These are phyloP conservation scores for Pichia sp. DNA, from an alignment of 1,139 yeast species.

Conservation along the genomic window DNA sequence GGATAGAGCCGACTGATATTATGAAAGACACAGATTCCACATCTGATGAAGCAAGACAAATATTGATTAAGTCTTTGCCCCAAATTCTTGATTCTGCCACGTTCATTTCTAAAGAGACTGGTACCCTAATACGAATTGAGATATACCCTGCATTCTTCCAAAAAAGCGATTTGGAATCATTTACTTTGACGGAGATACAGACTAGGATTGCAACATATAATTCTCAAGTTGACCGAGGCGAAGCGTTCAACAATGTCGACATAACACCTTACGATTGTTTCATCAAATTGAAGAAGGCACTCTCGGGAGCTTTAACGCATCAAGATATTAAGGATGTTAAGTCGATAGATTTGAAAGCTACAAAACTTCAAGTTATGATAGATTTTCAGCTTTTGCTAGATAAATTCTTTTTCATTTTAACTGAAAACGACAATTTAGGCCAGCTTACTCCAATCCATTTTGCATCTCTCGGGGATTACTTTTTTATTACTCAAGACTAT, in stretches of 20 bases:
- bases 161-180: slow-evolving; percentile 35
- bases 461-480: slow-evolving; percentile 23
- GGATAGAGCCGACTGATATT: slow-evolving; percentile 10
- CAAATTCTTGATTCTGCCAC: slow-evolving; percentile 39
- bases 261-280: slow-evolving; percentile 39
- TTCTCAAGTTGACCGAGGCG: slow-evolving; percentile 41
- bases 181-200: slow-evolving; percentile 37
- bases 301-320: slow-evolving; percentile 56
- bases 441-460: slow-evolving; percentile 53
- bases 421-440: slow-evolving; percentile 30
- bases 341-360: slow-evolving; percentile 47
- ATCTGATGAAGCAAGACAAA: neutral
- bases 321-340: slow-evolving; percentile 43
- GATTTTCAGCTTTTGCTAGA: slow-evolving; percentile 50
- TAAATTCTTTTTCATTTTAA: slow-evolving; percentile 43
- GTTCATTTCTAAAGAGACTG: slow-evolving; percentile 40
- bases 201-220: slow-evolving; percentile 35
- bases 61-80: slow-evolving; percentile 27
- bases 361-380: slow-evolving; percentile 49
- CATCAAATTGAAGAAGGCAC: slow-evolving; percentile 51
- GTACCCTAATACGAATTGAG: slow-evolving; percentile 41
- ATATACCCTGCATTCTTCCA: slow-evolving; percentile 39
- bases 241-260: slow-evolving; percentile 54
- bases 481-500: slow-evolving; percentile 34
- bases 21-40: slow-evolving; percentile 14